phyloP scores from a whole-genome alignment of 805 yeast species.

The Myxozyma vanderwaltii region DNA sequence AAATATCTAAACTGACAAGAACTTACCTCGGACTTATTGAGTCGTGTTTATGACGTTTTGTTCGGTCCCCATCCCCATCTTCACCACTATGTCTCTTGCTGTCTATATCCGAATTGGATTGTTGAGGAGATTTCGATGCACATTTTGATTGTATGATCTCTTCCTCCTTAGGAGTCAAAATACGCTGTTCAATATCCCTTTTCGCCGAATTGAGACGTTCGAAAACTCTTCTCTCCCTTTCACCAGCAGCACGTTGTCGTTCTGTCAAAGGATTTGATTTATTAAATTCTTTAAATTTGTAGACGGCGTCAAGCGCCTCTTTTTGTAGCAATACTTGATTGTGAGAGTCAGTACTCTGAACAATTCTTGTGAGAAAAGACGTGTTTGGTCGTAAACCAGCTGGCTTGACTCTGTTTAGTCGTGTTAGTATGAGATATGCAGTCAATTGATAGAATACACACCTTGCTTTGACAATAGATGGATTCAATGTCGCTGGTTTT shows the following conservation, averaged over 20 bases:
- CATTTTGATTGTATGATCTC: no score
- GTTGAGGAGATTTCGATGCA: no score
- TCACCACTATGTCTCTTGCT: neutral
- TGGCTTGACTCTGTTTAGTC: conserved; percentile 2
- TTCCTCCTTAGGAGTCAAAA: no score
- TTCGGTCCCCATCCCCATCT: no score
- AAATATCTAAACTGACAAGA: no score
- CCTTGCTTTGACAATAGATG: conserved; percentile 6
- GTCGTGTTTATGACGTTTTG: no score
- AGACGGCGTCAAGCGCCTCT: conserved; percentile 22
- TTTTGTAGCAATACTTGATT: conserved; percentile 18
- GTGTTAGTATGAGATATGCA: neutral
- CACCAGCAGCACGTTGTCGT: neutral
- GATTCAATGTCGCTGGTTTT: neutral
- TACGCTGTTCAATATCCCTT: neutral
- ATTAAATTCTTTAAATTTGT: conserved; percentile 2
- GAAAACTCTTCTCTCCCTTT: neutral
- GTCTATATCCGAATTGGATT: neutral
- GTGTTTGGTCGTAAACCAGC: conserved; percentile 22
- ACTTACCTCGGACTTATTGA: no score
- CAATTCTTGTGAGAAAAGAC: conserved; percentile 22
- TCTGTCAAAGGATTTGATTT: conserved; percentile 4
- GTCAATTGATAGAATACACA: neutral
- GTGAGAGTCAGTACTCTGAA: conserved; percentile 23
- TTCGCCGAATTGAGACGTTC: neutral